Evolutionary conservation across 2,329 filamentous ascomycete species (phyloP).

Genomic region (Clonostachys solani): DNA sequence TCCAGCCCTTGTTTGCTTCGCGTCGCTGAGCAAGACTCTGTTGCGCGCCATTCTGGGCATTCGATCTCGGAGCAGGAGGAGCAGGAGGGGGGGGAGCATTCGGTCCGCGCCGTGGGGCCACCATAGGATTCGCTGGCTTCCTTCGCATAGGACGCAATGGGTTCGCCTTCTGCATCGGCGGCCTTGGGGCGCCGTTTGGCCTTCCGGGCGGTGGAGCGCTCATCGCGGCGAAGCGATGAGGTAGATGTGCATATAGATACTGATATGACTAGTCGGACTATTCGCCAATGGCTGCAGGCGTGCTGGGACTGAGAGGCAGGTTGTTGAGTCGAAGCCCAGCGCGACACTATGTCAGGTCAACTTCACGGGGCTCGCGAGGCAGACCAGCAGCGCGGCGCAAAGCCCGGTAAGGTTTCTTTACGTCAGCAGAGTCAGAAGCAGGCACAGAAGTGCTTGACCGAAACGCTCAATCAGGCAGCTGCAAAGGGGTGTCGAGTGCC

Average conservation of each 20-base stretch:
- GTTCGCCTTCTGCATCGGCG: conserved; percentile 18
- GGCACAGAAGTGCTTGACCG: too few relatives aligned
- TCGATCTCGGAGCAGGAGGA: background rate
- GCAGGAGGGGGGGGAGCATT: conserved; percentile 11
- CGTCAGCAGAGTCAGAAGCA: too few relatives aligned
- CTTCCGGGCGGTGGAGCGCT: conserved; percentile 32
- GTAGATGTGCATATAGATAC: too few relatives aligned
- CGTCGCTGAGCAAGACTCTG: conserved; percentile 29
- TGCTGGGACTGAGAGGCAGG: too few relatives aligned
- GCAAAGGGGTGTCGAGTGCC: too few relatives aligned
- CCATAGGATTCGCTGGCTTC: conserved; percentile 55
- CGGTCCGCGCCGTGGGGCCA: conserved; percentile 36
- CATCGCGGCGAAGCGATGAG: conserved; percentile 24
- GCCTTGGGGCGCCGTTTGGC: conserved; percentile 21
- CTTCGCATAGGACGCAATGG: conserved; percentile 32
- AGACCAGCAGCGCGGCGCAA: background rate
- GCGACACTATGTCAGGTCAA: too few relatives aligned
- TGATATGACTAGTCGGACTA: too few relatives aligned
- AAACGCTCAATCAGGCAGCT: too few relatives aligned
- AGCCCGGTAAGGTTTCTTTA: too few relatives aligned
- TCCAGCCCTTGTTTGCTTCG: conserved; percentile 52
- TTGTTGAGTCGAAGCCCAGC: too few relatives aligned
- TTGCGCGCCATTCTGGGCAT: background rate
- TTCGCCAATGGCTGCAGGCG: too few relatives aligned
- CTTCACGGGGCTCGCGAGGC: background rate